A percentile compares a stretch with the other conserved stretches of the same genome.
Conservation (phyloP, 345 rosid species). For the Microthlaspi erraticum region DNA sequence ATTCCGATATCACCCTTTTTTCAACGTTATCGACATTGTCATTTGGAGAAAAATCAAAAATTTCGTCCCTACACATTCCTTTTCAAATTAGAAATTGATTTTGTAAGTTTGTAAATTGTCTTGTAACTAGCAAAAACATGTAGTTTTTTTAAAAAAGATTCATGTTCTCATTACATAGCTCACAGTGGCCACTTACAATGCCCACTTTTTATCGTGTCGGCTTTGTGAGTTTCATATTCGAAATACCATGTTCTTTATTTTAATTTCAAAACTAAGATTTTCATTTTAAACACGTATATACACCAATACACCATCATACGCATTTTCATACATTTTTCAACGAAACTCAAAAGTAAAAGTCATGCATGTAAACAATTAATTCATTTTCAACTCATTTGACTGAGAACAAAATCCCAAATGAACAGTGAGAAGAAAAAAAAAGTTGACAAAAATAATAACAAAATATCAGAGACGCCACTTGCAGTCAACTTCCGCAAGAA, state of each 20-base stretch:
- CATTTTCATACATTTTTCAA: no score
- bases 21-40: conserved; percentile 31
- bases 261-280: no score
- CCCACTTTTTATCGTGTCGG: no score
- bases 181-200: no score
- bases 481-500: conserved; percentile 39
- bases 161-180: no score
- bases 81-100: conserved; percentile 2
- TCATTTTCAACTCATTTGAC: conserved; percentile 33
- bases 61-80: conserved; percentile 17
- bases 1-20: neutral
- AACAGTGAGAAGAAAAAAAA: neutral
- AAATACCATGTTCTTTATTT: neutral
- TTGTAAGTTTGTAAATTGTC: neutral
- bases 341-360: neutral
- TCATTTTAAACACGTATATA: no score
- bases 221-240: no score
- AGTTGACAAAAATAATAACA: conserved; percentile 26
- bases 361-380: conserved; percentile 1
- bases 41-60: neutral
- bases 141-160: neutral
- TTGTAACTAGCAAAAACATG: neutral
- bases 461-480: conserved; percentile 13
- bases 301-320: no score
- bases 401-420: neutral